Conservation (phyloP, 108 stramenopile species). For the Fragilariopsis cylindrus region DNA sequence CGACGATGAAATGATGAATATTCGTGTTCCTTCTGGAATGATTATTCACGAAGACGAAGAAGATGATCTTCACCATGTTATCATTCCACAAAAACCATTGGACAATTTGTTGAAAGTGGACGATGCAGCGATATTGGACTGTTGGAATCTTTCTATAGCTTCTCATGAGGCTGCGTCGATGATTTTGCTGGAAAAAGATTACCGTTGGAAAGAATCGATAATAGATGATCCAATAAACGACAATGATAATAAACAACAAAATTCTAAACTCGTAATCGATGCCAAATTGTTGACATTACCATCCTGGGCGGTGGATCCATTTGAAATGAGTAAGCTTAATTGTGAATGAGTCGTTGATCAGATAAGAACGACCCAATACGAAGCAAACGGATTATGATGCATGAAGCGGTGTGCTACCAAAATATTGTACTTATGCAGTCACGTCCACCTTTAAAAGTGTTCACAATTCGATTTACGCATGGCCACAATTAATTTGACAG, state of each 20-base stretch:
- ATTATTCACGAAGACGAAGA: not conserved
- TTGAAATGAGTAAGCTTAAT: not conserved
- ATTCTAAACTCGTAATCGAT: not conserved
- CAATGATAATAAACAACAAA: not conserved
- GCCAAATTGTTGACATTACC: conserved; percentile 3
- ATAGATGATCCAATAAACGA: too few relatives aligned
- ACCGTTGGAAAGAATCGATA: not conserved
- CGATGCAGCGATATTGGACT: conserved; percentile 13
- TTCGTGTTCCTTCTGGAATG: conserved; percentile 3
- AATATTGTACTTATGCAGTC: too few relatives aligned
- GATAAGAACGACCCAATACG: too few relatives aligned
- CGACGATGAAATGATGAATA: conserved; percentile 8
- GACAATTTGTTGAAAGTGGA: conserved; percentile 1
- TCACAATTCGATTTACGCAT: too few relatives aligned
- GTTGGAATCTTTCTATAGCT: conserved; percentile 10
- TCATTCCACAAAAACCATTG: not conserved
- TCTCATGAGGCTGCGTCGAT: not conserved
- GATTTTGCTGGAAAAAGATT: not conserved
- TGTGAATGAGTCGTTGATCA: too few relatives aligned
- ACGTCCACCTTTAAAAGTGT: too few relatives aligned
- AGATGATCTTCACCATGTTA: not conserved
- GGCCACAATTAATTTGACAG: too few relatives aligned
- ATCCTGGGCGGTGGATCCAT: conserved; percentile 6
- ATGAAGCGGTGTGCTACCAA: too few relatives aligned
- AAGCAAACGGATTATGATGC: too few relatives aligned